These are phyloP conservation scores for Chrysopogon serrulatus DNA, from an alignment of 176 grass and related monocot species.

Conservation along the genomic window DNA sequence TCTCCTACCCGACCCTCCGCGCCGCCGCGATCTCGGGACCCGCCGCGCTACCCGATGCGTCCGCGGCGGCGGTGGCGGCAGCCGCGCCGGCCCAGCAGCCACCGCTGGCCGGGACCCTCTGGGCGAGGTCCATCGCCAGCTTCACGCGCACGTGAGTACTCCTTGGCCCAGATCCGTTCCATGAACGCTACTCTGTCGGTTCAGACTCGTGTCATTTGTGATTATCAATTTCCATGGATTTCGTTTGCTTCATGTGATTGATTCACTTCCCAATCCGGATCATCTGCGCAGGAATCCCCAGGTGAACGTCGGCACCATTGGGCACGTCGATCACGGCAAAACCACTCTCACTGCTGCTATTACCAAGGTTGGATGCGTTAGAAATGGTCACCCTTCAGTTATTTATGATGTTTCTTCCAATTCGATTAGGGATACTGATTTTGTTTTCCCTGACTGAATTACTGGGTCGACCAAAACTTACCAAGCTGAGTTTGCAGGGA, in stretches of 20 bases:
- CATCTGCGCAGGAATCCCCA: conserved; percentile 75
- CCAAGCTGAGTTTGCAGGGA: not conserved
- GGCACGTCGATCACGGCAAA: conserved; percentile 89
- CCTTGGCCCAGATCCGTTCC: not conserved
- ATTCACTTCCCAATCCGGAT: not conserved
- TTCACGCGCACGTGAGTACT: conserved; percentile 82
- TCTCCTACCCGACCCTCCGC: conserved; percentile 37
- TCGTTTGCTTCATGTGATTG: not conserved
- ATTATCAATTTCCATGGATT: not conserved
- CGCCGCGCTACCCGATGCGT: conserved; percentile 17
- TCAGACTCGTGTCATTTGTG: not conserved
- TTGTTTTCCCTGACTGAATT: not conserved
- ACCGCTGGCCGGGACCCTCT: conserved; percentile 12
- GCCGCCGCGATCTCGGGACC: conserved; percentile 28
- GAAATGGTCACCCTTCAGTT: not conserved
- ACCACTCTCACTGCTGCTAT: conserved; percentile 87
- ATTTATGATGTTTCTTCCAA: not conserved
- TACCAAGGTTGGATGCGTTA: conserved; percentile 58
- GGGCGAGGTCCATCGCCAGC: conserved; percentile 81
- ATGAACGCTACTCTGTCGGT: not conserved
- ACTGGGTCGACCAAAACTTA: not conserved
- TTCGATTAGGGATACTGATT: not conserved
- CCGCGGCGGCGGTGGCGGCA: not conserved
- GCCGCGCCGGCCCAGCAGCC: not conserved
- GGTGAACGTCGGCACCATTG: conserved; percentile 87